A percentile compares a stretch with the other conserved stretches of the same genome.
phyloP scores from a whole-genome alignment of 192 early-diverging fungal species.

The Podila epicladia region DNA sequence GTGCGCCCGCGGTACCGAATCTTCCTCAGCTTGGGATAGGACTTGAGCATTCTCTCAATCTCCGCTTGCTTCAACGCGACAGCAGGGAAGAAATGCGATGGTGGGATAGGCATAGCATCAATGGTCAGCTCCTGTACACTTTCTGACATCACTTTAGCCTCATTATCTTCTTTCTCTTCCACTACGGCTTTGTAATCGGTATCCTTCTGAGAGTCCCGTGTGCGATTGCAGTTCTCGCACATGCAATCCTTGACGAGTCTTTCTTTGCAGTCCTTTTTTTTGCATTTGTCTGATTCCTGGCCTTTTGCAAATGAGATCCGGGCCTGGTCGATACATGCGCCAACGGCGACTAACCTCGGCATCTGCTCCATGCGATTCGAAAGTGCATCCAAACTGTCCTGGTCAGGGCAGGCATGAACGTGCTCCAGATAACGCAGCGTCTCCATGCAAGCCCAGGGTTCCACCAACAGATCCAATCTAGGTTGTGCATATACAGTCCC shows the following conservation, averaged over 20 bases:
- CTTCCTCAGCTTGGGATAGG: slow-evolving; percentile 23
- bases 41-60: not conserved
- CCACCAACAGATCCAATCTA: not conserved
- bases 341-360: slow-evolving; percentile 14
- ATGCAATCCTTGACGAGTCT: too few species aligned
- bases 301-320: not conserved
- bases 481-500: not conserved
- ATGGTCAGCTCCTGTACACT: not conserved
- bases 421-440: slow-evolving; percentile 26
- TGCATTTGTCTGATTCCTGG: not conserved
- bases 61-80: not conserved
- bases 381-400: slow-evolving; percentile 1
- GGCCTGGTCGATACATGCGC: not conserved
- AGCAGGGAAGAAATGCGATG: not conserved
- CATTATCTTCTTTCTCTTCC: too few species aligned
- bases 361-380: slow-evolving; percentile 10
- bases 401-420: not conserved
- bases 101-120: not conserved
- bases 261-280: not conserved
- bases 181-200: too few species aligned
- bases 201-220: too few species aligned
- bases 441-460: slow-evolving; percentile 25
- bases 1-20: slow-evolving; percentile 14
- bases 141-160: too few species aligned
- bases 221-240: too few species aligned